Evolutionary conservation across 2,329 filamentous ascomycete genomes (phyloP), one percentile per base, ranked within the genome.

Genomic region (Chaetothyriales sp.): DNA sequence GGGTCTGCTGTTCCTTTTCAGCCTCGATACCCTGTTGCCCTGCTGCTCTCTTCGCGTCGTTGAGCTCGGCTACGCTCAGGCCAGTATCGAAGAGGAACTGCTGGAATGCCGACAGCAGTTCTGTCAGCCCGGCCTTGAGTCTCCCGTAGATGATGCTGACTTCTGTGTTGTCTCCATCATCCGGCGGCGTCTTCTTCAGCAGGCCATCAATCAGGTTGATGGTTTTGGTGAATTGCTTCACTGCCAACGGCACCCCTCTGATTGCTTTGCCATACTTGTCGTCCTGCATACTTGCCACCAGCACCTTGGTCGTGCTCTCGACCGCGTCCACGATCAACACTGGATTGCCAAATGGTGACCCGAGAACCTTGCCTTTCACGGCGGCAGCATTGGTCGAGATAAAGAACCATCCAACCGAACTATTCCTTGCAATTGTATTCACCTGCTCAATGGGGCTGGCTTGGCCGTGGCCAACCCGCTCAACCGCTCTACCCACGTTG

Each of bases 221-320:
- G 0, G 85, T 81, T 45, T 65, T 64, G 7, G 86, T 89, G 55
- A 94, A 78, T 1, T 81, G 79, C 46, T 83, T 78, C 48, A 95
- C 79, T 52, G 94, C 82, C 47, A 70, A 70, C 1, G 85, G 80
- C 1, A 97, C 81, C 57, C 92, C 86, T 44, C 81, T 76, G 58
- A 94, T 84, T n/a, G 94, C 90, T 60, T 86, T 85, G 13, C 90
- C 90, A 63, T 82, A 92, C 46, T 77, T 77, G 65, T 97, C 90
- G 66, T 97, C 89, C 2, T 73, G 72, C 50, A 95, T 69, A 66
- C 85, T 90, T 56, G 78, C 77, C 3, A 87, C 77, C 0, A 86
- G 78, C 25, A 97, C 74, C 48, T 77, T 75, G 10, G 79, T 80
- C 43, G 92, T 70, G 0, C 83, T 78, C 54, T 81, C 80, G n/a